These are phyloP conservation scores for Prunus mume DNA, from an alignment of 306 rosid species.

Conservation along the genomic window DNA sequence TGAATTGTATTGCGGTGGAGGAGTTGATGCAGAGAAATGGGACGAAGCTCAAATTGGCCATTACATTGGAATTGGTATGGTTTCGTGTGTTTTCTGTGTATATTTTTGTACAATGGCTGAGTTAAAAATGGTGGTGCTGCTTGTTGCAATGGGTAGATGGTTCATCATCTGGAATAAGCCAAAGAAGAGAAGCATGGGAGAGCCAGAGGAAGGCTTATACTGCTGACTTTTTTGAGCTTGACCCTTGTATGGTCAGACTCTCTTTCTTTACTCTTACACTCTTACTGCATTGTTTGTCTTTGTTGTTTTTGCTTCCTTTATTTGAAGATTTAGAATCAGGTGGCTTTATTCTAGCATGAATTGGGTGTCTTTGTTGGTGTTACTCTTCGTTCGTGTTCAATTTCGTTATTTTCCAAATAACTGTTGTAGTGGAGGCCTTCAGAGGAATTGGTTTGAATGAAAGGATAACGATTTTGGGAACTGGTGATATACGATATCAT, in stretches of 20 bases:
- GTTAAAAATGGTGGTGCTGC: not conserved
- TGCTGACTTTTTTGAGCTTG: conserved; percentile 69
- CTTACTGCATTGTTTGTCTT: too few relatives aligned
- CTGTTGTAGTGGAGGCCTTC: not conserved
- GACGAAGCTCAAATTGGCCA: conserved; percentile 77
- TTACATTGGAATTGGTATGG: conserved; percentile 83
- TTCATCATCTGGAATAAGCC: conserved; percentile 63
- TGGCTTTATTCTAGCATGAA: not conserved
- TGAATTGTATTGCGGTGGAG: conserved; percentile 81
- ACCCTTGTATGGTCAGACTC: conserved; percentile 66
- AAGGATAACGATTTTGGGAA: not conserved
- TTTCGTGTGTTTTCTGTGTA: not conserved
- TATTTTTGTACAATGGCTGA: not conserved
- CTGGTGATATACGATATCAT: not conserved
- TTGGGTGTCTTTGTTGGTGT: not conserved
- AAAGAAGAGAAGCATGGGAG: conserved; percentile 76
- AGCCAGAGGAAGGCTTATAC: conserved; percentile 59
- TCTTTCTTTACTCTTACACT: not conserved
- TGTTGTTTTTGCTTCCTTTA: not conserved
- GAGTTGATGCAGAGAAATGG: conserved; percentile 65
- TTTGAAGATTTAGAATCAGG: not conserved
- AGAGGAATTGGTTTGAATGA: not conserved
- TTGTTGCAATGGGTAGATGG: conserved; percentile 39
- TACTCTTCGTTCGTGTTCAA: not conserved
- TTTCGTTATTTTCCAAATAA: not conserved